Evolutionary conservation across 163 green algal species (phyloP), one percentile per base, ranked within the genome.

Genomic region (Scenedesmus sp.): DNA sequence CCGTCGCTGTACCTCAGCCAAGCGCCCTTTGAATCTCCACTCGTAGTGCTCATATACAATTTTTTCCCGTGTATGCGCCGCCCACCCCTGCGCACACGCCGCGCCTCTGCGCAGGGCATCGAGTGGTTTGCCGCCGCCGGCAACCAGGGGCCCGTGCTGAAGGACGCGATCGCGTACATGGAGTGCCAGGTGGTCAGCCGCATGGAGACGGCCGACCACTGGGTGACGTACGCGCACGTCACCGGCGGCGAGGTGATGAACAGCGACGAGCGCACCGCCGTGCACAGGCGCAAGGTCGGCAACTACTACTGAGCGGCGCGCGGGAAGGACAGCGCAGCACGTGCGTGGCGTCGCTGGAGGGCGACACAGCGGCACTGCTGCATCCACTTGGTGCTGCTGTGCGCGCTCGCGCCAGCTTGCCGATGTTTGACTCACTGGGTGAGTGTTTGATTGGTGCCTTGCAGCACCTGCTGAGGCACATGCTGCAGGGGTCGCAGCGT

Each of bases 181-280:
- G 96, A 99, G 93, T 99, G 96, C 94, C 95, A 93, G 88, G 97
- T 99, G 61, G 91, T 96, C 46, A 97, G 93, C 15, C 96, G 98
- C 70, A 94, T 99, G 97, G 98, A 99, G 94, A 98, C 97, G 0
- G 79, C 95, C 9, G 98, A 99, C 93, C 98, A 99, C 93, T 99
- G 97, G 98, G 94, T 99, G 40, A 96, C 96, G 7, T 99, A 99
- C 85, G 94, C 92, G 37, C 91, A 97, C 81, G 94, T 97, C 2
- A 91, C 80, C 0, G 94, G 96, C 72, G 98, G 98, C 2, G 90
- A 94, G 65, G 97, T 99, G n/a, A 88, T 96, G 44, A 91, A 98
- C 56, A 37, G 93, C 16, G 94, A 98, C 49, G 95, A 94, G 51
- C 93, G 94, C 44, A 99, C 98, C 30, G 98, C 98, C 16, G 95